A percentile compares a stretch with the other conserved stretches of the same genome.
Conservation (phyloP, 176 grass and related monocot species). For the Otatea glauca region DNA sequence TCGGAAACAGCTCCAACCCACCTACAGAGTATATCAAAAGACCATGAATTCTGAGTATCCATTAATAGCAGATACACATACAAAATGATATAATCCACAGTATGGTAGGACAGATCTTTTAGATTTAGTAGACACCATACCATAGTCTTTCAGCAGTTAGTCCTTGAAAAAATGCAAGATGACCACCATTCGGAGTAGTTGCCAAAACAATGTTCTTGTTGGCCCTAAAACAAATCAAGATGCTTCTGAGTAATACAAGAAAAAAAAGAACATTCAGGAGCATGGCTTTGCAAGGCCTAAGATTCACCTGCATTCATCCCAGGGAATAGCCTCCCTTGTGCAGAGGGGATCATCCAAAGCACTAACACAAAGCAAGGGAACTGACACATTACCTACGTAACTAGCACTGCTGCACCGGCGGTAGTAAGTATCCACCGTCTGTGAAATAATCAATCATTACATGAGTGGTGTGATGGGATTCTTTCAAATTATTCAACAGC, state of each 20-base stretch:
- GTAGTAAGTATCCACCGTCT: constrained; percentile 99
- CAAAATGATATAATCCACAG: background rate
- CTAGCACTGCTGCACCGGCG: constrained; percentile 83
- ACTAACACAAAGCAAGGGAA: constrained; percentile 88
- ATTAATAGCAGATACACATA: background rate
- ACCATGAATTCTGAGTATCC: background rate
- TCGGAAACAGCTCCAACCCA: constrained; percentile 82
- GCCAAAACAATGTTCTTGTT: constrained; percentile 97
- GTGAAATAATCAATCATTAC: constrained; percentile 34
- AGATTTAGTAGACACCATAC: constrained; percentile 46
- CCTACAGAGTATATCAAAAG: constrained; percentile 59
- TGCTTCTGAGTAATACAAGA: constrained; percentile 24
- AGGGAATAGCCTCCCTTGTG: constrained; percentile 95
- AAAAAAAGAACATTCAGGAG: background rate
- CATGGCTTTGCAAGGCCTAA: constrained; percentile 31
- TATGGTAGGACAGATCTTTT: constrained; percentile 12
- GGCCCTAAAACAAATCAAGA: constrained; percentile 62
- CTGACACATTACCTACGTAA: constrained; percentile 74
- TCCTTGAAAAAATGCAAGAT: constrained; percentile 95
- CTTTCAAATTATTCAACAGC: constrained; percentile 25
- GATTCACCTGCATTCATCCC: constrained; percentile 92
- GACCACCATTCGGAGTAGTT: constrained; percentile 88
- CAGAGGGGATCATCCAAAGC: constrained; percentile 98
- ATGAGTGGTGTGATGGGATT: constrained; percentile 26
- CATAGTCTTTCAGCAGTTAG: constrained; percentile 76